A percentile compares a stretch with the other conserved stretches of the same genome.
Conservation (phyloP, 495 filamentous ascomycete genomes). For the Aspergillus cavernicola region DNA sequence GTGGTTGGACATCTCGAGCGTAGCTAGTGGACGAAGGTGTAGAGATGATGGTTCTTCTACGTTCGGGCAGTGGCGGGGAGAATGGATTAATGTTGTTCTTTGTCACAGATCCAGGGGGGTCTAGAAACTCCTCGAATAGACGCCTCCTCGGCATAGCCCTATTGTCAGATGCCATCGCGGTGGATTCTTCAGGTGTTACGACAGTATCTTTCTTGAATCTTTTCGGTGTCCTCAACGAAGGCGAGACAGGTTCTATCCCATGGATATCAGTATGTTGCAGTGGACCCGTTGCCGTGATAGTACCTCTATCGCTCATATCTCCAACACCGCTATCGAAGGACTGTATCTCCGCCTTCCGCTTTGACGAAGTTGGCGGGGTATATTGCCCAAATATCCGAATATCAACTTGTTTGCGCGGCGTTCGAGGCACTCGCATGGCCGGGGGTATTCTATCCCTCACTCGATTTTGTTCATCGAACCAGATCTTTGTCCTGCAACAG, state of each 20-base stretch:
- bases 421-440: neutral
- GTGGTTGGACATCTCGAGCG: neutral
- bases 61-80: neutral
- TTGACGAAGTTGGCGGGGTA: neutral
- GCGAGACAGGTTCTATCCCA: constrained; percentile 1
- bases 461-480: constrained; percentile 1
- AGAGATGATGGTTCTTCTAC: neutral
- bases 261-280: neutral
- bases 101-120: neutral
- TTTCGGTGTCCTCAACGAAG: neutral
- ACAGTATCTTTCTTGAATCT: neutral
- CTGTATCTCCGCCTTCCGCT: constrained; percentile 1
- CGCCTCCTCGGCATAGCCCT: constrained; percentile 1
- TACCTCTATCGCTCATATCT: neutral
- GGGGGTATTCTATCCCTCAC: neutral
- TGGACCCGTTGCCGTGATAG: neutral
- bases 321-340: constrained; percentile 4
- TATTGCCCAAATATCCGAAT: constrained; percentile 4
- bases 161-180: neutral
- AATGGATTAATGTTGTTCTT: neutral
- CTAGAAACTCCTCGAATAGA: neutral
- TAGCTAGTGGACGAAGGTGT: neutral
- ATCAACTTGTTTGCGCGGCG: constrained; percentile 8
- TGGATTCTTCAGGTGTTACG: neutral
- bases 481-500: neutral